Evolutionary conservation across 805 yeast genomes (phyloP).

Genomic region (Ogataea methanolica): DNA sequence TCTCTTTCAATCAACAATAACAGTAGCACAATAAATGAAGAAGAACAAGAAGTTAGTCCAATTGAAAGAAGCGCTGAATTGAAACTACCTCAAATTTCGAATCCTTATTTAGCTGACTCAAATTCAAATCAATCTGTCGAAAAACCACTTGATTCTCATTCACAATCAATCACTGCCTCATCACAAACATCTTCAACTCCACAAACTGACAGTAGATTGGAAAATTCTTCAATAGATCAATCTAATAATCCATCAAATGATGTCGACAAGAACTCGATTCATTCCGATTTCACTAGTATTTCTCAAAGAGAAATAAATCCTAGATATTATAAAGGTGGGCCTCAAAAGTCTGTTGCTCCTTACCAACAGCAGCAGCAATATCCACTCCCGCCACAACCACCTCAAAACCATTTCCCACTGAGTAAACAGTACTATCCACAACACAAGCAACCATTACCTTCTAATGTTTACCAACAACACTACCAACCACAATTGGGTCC

Average conservation of each 20-base stretch:
- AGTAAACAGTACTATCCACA: constrained; percentile 22
- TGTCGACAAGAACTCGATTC: constrained; percentile 25
- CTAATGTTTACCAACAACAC: constrained; percentile 3
- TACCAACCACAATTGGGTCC: not conserved
- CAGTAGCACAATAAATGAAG: not conserved
- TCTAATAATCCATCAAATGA: constrained; percentile 2
- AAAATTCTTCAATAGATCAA: constrained; percentile 2
- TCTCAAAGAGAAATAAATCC: constrained; percentile 75
- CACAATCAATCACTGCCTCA: too few species aligned
- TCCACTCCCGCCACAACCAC: constrained; percentile 12
- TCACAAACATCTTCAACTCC: not conserved
- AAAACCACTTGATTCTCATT: too few species aligned
- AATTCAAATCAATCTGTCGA: too few species aligned
- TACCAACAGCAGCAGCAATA: constrained; percentile 5
- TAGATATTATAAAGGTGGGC: constrained; percentile 38
- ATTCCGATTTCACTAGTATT: constrained; percentile 72
- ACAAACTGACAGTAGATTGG: too few species aligned
- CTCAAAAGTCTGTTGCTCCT: constrained; percentile 15
- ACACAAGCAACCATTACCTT: constrained; percentile 18
- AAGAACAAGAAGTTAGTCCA: not conserved
- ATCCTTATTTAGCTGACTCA: too few species aligned
- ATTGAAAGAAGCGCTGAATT: constrained; percentile 3
- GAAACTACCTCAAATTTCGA: constrained; percentile 5
- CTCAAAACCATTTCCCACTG: constrained; percentile 16
- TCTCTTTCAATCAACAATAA: not conserved